Conservation (phyloP, 2,329 filamentous ascomycete species). For the Ophiostoma sp. region DNA sequence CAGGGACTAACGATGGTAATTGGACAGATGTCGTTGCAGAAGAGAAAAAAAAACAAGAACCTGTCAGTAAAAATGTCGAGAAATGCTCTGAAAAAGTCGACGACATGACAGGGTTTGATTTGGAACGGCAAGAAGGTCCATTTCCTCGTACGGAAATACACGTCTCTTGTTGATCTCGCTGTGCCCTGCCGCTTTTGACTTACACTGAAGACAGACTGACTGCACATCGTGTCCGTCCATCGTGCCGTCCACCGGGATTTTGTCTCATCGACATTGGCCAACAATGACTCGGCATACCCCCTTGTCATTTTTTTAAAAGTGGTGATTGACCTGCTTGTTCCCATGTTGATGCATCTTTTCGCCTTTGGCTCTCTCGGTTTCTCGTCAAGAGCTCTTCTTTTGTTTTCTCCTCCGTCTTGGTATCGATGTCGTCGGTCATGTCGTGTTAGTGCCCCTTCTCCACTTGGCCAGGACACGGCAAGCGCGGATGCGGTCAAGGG, state of each 20-base stretch:
- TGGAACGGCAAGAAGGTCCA: background rate
- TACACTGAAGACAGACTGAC: background rate
- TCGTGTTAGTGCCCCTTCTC: background rate
- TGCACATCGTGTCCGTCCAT: background rate
- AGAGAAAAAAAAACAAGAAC: background rate
- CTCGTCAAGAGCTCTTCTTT: background rate
- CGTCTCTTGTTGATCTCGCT: background rate
- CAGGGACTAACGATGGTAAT: background rate
- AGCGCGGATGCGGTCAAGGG: constrained; percentile 1
- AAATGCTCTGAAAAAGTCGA: background rate
- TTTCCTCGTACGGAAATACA: background rate
- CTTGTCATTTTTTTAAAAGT: background rate
- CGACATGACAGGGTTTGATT: background rate
- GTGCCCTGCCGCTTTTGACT: background rate
- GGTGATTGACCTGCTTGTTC: background rate
- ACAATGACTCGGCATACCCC: constrained; percentile 2
- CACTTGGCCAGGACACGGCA: constrained; percentile 6
- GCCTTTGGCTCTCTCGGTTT: background rate
- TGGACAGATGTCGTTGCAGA: background rate
- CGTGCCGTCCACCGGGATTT: background rate
- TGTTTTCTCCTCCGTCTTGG: background rate
- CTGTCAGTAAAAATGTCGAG: background rate
- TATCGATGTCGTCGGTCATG: constrained; percentile 8
- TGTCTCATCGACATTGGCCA: background rate
- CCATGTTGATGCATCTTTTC: background rate